A percentile compares a stretch with the other conserved stretches of the same genome.
These are phyloP conservation scores for Isoetes taiwanensis DNA, from an alignment of 75 land plant species.

Conservation along the genomic window DNA sequence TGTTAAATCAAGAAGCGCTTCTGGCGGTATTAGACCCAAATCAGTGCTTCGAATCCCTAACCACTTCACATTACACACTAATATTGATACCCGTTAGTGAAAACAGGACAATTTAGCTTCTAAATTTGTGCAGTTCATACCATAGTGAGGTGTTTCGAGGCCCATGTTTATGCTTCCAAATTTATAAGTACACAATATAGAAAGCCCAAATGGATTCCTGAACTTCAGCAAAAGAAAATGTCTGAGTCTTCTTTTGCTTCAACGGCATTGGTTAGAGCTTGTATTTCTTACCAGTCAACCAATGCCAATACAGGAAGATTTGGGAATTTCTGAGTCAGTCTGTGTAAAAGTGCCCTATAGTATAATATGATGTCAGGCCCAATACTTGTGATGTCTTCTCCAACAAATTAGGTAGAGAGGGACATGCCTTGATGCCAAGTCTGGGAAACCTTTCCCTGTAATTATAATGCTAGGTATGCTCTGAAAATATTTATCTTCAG, in stretches of 20 bases:
- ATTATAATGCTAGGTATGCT: slow-evolving; percentile 78
- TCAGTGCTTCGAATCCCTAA: slow-evolving; percentile 61
- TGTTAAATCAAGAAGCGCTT: slow-evolving; percentile 37
- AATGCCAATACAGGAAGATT: slow-evolving; percentile 62
- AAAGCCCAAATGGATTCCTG: slow-evolving; percentile 94
- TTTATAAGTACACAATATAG: slow-evolving; percentile 87
- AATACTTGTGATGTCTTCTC: background rate
- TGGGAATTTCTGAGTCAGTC: slow-evolving; percentile 51
- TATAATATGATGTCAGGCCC: background rate
- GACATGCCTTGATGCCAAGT: slow-evolving; percentile 76
- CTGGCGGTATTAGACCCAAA: slow-evolving; percentile 39
- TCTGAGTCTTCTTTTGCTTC: background rate
- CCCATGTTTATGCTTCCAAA: slow-evolving; percentile 91
- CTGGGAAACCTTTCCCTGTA: slow-evolving; percentile 95
- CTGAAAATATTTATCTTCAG: slow-evolving; percentile 67
- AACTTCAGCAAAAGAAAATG: slow-evolving; percentile 1
- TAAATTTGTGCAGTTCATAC: slow-evolving; percentile 16
- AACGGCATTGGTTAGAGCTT: background rate
- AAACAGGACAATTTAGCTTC: background rate
- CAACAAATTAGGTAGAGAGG: background rate
- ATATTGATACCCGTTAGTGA: background rate
- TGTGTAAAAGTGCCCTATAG: slow-evolving; percentile 64
- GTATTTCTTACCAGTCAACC: slow-evolving; percentile 92
- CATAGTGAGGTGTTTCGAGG: slow-evolving; percentile 80
- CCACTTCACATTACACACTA: slow-evolving; percentile 97